Percentiles rank a stretch among this genome's conserved stretches.
These are phyloP conservation scores for Citropsis articulata DNA, from an alignment of 345 rosid species.

Conservation along the genomic window DNA sequence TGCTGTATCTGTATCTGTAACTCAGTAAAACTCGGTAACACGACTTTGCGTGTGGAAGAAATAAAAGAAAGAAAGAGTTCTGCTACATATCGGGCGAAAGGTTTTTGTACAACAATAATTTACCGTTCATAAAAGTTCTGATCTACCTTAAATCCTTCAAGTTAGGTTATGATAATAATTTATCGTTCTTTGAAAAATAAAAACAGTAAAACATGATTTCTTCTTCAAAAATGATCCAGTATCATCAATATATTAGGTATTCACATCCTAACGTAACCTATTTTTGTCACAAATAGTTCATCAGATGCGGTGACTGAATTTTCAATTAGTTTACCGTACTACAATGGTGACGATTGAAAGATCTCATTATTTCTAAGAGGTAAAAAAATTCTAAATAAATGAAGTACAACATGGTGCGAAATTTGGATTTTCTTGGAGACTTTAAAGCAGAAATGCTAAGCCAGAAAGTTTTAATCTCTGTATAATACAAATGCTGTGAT, in stretches of 20 bases:
- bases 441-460: neutral
- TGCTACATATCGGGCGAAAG: neutral
- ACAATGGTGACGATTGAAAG: neutral
- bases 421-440: neutral
- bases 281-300: neutral
- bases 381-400: neutral
- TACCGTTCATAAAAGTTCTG: neutral
- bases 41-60: neutral
- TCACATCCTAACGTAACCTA: neutral
- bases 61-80: neutral
- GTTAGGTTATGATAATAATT: neutral
- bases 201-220: neutral
- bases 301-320: neutral
- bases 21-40: neutral
- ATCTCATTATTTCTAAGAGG: neutral
- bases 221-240: neutral
- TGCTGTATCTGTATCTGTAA: slow-evolving; percentile 20
- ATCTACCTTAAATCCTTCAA: neutral
- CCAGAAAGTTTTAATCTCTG: slow-evolving; percentile 36
- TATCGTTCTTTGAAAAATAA: too few species aligned
- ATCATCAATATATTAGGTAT: neutral
- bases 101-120: neutral
- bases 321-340: neutral
- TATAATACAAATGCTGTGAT: slow-evolving; percentile 55
- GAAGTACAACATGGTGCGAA: neutral